A percentile compares a stretch with the other conserved stretches of the same genome.
Evolutionary conservation across 345 rosid genomes (phyloP).

Genomic region (Arabidopsis suecica): DNA sequence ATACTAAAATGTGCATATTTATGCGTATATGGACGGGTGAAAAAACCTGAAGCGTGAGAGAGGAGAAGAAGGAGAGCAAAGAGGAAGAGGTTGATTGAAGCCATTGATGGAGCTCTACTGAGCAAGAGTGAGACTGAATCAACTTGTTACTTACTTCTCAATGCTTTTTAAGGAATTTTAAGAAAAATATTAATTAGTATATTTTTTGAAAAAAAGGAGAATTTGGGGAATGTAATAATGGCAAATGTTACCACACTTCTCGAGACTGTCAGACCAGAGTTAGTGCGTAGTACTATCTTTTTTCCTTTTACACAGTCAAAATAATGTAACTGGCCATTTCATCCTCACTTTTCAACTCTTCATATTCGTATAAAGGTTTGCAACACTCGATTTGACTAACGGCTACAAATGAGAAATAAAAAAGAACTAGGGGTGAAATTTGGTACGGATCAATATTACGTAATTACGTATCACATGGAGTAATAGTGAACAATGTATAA

Average conservation of each 20-base stretch:
- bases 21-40: background rate
- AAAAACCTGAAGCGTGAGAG: constrained; percentile 51
- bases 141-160: background rate
- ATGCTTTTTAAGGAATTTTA: constrained; percentile 29
- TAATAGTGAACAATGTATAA: background rate
- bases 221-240: constrained; percentile 43
- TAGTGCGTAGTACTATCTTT: constrained; percentile 41
- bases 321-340: constrained; percentile 29
- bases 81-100: constrained; percentile 23
- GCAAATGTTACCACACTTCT: constrained; percentile 30
- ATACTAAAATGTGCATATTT: background rate
- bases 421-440: background rate
- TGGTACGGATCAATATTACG: background rate
- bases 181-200: background rate
- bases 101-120: constrained; percentile 38
- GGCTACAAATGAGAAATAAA: background rate
- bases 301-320: constrained; percentile 33
- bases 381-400: background rate
- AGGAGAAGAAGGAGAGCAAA: constrained; percentile 43
- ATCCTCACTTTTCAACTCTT: constrained; percentile 24
- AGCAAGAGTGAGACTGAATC: constrained; percentile 28
- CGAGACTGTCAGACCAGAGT: constrained; percentile 39
- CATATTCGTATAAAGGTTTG: background rate
- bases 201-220: background rate
- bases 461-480: no score